Evolutionary conservation across 1,284 basidiomycete species (phyloP).

Genomic region (Tetrapyrgos nigripes): DNA sequence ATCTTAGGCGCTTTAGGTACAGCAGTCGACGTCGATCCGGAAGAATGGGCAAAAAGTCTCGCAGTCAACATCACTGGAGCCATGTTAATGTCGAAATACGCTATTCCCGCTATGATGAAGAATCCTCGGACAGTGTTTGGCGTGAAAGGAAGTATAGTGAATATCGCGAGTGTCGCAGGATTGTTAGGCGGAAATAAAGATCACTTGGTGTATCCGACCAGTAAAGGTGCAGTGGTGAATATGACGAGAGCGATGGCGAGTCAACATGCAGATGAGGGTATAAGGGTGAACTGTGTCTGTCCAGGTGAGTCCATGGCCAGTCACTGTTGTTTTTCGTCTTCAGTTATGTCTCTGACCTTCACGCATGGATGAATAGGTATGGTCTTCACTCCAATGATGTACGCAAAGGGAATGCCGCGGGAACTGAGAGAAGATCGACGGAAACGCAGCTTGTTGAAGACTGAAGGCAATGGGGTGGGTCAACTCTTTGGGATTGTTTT

Average conservation of each 20-base stretch:
- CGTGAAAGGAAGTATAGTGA: constrained; percentile 40
- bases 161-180: constrained; percentile 41
- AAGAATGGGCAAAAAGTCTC: constrained; percentile 37
- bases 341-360: no score
- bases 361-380: no score
- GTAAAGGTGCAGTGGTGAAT: constrained; percentile 46
- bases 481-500: background rate
- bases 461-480: constrained; percentile 41
- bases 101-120: constrained; percentile 42
- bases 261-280: constrained; percentile 42
- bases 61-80: constrained; percentile 43
- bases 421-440: constrained; percentile 40
- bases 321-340: no score
- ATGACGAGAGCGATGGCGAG: constrained; percentile 49
- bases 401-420: constrained; percentile 34
- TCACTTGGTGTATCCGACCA: constrained; percentile 43
- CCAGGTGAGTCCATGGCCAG: constrained; percentile 43
- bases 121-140: constrained; percentile 29
- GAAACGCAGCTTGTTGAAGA: constrained; percentile 39
- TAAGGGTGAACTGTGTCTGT: constrained; percentile 47
- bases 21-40: constrained; percentile 39
- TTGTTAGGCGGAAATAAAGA: constrained; percentile 40
- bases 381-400: constrained; percentile 46
- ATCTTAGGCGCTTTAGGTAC: constrained; percentile 42
- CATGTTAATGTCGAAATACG: constrained; percentile 44